Percentiles rank a stretch among this genome's conserved stretches.
phyloP scores from a whole-genome alignment of 257 asterid species.

The Primulina huaijiensis region DNA sequence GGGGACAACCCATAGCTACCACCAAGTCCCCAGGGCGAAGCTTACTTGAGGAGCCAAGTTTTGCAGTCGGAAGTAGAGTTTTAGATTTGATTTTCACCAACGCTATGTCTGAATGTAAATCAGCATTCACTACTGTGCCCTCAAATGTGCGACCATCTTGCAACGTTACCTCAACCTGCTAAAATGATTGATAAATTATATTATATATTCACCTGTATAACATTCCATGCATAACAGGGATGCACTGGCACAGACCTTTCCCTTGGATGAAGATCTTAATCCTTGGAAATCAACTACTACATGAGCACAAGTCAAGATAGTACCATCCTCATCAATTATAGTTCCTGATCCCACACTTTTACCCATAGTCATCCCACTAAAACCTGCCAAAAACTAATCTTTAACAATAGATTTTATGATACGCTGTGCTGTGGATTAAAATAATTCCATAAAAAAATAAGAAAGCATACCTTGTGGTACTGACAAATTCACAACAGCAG shows the following conservation, averaged over 20 bases:
- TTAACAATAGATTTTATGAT: background rate
- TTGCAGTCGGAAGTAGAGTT: slow-evolving; percentile 77
- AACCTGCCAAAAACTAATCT: slow-evolving; percentile 40
- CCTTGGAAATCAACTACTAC: slow-evolving; percentile 63
- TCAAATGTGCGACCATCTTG: slow-evolving; percentile 92
- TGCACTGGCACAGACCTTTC: slow-evolving; percentile 38
- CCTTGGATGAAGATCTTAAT: slow-evolving; percentile 49
- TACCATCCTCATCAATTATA: slow-evolving; percentile 75
- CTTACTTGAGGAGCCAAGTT: slow-evolving; percentile 67
- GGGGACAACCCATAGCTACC: slow-evolving; percentile 92
- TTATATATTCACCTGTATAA: slow-evolving; percentile 2
- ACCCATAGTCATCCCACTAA: slow-evolving; percentile 50
- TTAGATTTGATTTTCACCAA: slow-evolving; percentile 69
- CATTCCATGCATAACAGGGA: background rate
- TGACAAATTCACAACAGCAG: slow-evolving; percentile 86
- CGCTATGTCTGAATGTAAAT: slow-evolving; percentile 72
- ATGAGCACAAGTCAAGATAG: slow-evolving; percentile 93
- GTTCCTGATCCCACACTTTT: slow-evolving; percentile 83
- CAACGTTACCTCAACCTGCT: slow-evolving; percentile 82
- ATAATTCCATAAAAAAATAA: background rate
- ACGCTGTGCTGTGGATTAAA: background rate
- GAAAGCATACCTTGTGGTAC: slow-evolving; percentile 51
- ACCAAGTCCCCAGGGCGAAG: slow-evolving; percentile 99
- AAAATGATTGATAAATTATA: slow-evolving; percentile 5
- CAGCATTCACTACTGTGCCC: slow-evolving; percentile 86